Conservation (phyloP, 2,329 filamentous ascomycete species). For the Furcasterigmium sp. region DNA sequence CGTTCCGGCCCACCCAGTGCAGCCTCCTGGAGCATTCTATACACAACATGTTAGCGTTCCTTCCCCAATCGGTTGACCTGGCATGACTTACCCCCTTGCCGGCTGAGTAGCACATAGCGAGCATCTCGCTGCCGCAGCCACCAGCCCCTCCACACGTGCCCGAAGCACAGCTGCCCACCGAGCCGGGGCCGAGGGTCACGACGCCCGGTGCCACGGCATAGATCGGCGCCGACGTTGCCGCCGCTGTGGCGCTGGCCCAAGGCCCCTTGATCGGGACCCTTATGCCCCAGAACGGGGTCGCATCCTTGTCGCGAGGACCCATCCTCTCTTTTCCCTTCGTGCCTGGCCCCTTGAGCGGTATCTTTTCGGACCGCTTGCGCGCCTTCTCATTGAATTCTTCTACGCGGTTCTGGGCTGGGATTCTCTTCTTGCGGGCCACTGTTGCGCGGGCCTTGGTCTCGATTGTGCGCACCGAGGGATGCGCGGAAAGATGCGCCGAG, state of each 20-base stretch:
- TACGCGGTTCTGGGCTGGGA: constrained; percentile 6
- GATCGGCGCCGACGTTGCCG: constrained; percentile 7
- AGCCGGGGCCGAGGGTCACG: constrained; percentile 5
- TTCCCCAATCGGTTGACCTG: too few species aligned
- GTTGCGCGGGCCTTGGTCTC: constrained; percentile 10
- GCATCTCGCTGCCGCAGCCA: constrained; percentile 9
- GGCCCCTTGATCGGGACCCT: constrained; percentile 6
- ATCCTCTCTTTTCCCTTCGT: constrained; percentile 4
- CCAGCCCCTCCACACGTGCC: constrained; percentile 9
- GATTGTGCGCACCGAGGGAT: constrained; percentile 52
- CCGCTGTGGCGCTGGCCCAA: constrained; percentile 6
- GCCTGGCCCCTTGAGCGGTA: constrained; percentile 3
- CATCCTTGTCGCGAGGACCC: constrained; percentile 11
- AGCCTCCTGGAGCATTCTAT: too few species aligned
- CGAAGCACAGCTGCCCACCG: constrained; percentile 8
- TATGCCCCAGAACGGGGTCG: constrained; percentile 9
- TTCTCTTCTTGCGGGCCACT: constrained; percentile 1
- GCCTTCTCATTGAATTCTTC: constrained; percentile 9
- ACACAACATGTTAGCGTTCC: too few species aligned
- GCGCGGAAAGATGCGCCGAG: constrained; percentile 62
- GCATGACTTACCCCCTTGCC: constrained; percentile 9
- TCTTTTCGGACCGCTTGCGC: constrained; percentile 7
- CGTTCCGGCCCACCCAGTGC: too few species aligned
- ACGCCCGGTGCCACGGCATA: constrained; percentile 11
- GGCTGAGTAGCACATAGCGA: constrained; percentile 8